Percentiles rank a stretch among this genome's conserved stretches.
phyloP scores from a whole-genome alignment of 148 eudicot species.

The Talinum fruticosum region DNA sequence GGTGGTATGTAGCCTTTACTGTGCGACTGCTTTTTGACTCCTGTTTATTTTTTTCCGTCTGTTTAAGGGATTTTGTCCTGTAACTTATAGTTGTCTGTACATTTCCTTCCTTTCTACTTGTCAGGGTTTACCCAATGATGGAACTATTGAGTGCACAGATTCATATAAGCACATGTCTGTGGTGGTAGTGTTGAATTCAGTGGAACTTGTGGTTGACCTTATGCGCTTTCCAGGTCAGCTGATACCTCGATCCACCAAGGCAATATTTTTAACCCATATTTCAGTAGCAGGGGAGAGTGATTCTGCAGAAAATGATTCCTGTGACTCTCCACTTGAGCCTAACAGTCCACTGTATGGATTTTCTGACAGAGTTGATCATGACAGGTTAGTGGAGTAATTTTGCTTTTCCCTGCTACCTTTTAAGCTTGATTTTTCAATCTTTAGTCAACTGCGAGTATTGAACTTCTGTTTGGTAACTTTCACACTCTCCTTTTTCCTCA shows the following conservation, averaged over 20 bases:
- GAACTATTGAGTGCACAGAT: constrained; percentile 63
- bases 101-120: constrained; percentile 13
- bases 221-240: constrained; percentile 94
- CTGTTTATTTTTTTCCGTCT: constrained; percentile 1
- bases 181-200: constrained; percentile 84
- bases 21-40: constrained; percentile 3
- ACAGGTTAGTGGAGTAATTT: constrained; percentile 51
- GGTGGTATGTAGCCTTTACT: constrained; percentile 61
- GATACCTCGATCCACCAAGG: constrained; percentile 82
- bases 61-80: neutral
- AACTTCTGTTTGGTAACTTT: neutral
- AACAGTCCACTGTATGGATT: constrained; percentile 88
- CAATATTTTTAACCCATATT: constrained; percentile 84
- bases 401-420: neutral
- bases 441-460: neutral
- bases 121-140: constrained; percentile 96
- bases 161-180: constrained; percentile 93
- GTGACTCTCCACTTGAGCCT: constrained; percentile 97
- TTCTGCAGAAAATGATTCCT: constrained; percentile 98
- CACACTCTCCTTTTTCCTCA: neutral
- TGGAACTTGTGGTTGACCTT: constrained; percentile 85
- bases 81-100: constrained; percentile 6
- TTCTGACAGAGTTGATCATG: constrained; percentile 69
- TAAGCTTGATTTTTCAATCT: neutral
- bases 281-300: constrained; percentile 98